Evolutionary conservation across 768 basidiomycete genomes (phyloP), one percentile per base, ranked within the genome.

Genomic region (Serendipita vermifera): DNA sequence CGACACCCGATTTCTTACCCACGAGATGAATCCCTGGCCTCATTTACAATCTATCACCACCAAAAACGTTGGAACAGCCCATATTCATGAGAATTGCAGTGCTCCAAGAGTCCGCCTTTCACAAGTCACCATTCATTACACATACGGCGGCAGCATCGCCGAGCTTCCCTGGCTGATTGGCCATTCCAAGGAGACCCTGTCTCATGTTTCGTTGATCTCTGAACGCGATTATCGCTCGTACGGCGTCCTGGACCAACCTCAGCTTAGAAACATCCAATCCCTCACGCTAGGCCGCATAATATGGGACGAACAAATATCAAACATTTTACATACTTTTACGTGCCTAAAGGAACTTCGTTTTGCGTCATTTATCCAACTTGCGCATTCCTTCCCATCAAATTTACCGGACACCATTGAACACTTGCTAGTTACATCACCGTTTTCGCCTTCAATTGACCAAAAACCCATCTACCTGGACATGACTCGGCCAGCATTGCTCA

Each of bases 401-500:
- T 29, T 51, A 7, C 46, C 46, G 46, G 46, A 51, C 22, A n/a
- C 6, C 4, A 51, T 51, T 6, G 46, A 51, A 29, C 46, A 51
- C n/a, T 29, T 51, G 27, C 6, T 29, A 15, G n/a, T 51, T n/a
- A n/a, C n/a, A n/a, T n/a, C n/a, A n/a, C n/a, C n/a, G n/a, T n/a
- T n/a, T n/a, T n/a, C n/a, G n/a, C n/a, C n/a, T n/a, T n/a, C n/a
- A n/a, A n/a, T n/a, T n/a, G n/a, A n/a, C n/a, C n/a, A n/a, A n/a
- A n/a, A n/a, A n/a, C n/a, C n/a, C n/a, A n/a, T n/a, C n/a, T n/a
- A n/a, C n/a, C 46, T 51, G 22, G 29, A 17, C 9, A 9, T 22
- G 9, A 15, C 17, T 29, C 46, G 46, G 22, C 46, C 46, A 4
- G 46, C 46, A 3, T 26, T 51, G 13, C 29, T 51, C 22, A 51